Evolutionary conservation across 1,284 basidiomycete genomes (phyloP).

Genomic region (Malassezia obtusa): DNA sequence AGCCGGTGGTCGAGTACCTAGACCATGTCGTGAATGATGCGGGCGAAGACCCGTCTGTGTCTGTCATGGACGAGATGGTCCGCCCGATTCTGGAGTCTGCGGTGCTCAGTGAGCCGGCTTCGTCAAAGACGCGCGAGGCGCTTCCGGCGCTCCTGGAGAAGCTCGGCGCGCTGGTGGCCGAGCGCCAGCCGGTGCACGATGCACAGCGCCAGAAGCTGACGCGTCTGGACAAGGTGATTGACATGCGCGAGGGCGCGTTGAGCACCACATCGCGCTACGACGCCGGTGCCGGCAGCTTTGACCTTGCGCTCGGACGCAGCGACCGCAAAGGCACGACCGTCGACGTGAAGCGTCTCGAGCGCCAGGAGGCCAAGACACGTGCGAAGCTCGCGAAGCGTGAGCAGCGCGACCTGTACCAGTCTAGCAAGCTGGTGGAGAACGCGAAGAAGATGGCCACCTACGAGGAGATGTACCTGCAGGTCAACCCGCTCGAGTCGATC

Average conservation of each 20-base stretch:
- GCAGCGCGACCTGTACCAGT: conserved; percentile 74
- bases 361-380: conserved; percentile 94
- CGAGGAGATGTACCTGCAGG: conserved; percentile 98
- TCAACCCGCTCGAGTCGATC: conserved; percentile 84
- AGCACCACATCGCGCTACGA: conserved; percentile 39
- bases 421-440: conserved; percentile 85
- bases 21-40: conserved; percentile 85
- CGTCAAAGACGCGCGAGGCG: conserved; percentile 19
- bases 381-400: conserved; percentile 95
- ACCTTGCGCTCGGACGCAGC: conserved; percentile 83
- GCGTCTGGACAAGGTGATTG: conserved; percentile 77
- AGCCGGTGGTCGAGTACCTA: conserved; percentile 84
- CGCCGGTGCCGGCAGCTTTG: conserved; percentile 32
- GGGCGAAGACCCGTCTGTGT: conserved; percentile 49
- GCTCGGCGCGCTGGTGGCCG: conserved; percentile 31
- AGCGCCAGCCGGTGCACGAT: conserved; percentile 46
- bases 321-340: conserved; percentile 92
- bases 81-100: conserved; percentile 44
- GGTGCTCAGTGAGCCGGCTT: conserved; percentile 28
- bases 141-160: conserved; percentile 27
- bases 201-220: conserved; percentile 48
- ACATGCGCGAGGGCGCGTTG: conserved; percentile 68
- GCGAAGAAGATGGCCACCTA: conserved; percentile 86
- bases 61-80: conserved; percentile 34
- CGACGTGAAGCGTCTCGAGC: conserved; percentile 94